A percentile compares a stretch with the other conserved stretches of the same genome.
Evolutionary conservation across 169 alveolate genomes (phyloP).

Genomic region (Plasmodium chabaudi): DNA sequence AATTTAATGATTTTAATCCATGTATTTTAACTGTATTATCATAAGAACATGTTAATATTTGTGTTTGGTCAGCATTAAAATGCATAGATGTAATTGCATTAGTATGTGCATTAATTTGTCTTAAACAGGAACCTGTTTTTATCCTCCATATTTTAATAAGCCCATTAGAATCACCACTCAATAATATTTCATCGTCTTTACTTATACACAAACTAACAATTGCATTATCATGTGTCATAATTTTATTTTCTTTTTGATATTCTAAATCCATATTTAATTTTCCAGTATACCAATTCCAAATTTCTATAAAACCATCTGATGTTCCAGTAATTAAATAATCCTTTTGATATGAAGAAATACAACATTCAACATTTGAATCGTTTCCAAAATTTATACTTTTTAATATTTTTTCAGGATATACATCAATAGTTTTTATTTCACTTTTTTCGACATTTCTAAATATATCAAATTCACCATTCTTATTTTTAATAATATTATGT

Average conservation of each 20-base stretch:
- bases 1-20: slow-evolving; percentile 84
- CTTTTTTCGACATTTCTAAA: slow-evolving; percentile 80
- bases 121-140: slow-evolving; percentile 78
- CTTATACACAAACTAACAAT: slow-evolving; percentile 88
- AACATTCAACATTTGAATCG: slow-evolving; percentile 90
- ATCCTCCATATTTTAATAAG: slow-evolving; percentile 79
- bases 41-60: slow-evolving; percentile 87
- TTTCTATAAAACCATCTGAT: slow-evolving; percentile 91
- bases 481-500: slow-evolving; percentile 80
- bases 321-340: slow-evolving; percentile 89
- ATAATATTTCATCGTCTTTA: slow-evolving; percentile 89
- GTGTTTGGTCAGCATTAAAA: slow-evolving; percentile 87
- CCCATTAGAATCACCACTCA: slow-evolving; percentile 90
- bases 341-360: slow-evolving; percentile 88
- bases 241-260: slow-evolving; percentile 86
- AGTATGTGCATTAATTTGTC: slow-evolving; percentile 78
- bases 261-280: slow-evolving; percentile 83
- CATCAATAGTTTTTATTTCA: slow-evolving; percentile 76
- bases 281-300: slow-evolving; percentile 89
- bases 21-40: slow-evolving; percentile 85
- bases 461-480: slow-evolving; percentile 81
- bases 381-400: slow-evolving; percentile 85
- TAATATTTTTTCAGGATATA: slow-evolving; percentile 77
- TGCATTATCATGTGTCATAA: slow-evolving; percentile 89
- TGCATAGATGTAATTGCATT: slow-evolving; percentile 85